These are phyloP conservation scores for Iberis amara DNA, from an alignment of 441 rosid genomes.

Conservation along the genomic window DNA sequence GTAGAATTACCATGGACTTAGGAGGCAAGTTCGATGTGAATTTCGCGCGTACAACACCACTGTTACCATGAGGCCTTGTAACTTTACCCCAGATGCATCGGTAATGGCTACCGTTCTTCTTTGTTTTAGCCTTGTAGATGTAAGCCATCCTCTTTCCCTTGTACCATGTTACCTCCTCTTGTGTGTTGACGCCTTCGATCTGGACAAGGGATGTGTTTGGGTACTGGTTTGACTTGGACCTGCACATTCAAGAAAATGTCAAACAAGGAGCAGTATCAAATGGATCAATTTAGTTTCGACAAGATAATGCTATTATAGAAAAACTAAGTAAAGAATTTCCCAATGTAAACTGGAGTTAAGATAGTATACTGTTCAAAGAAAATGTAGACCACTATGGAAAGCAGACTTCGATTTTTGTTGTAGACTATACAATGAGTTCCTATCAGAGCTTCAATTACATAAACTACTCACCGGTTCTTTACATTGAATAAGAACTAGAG, in stretches of 20 bases:
- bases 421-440: neutral
- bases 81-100: conserved; percentile 96
- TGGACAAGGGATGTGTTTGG: conserved; percentile 75
- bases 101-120: conserved; percentile 69
- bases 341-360: no score
- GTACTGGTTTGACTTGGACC: conserved; percentile 90
- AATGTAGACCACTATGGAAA: neutral
- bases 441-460: neutral
- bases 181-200: conserved; percentile 88
- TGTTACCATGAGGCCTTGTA: conserved; percentile 78
- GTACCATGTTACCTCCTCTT: conserved; percentile 79
- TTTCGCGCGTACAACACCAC: conserved; percentile 79
- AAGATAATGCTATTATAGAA: no score
- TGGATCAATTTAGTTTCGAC: neutral
- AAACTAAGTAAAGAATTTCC: no score
- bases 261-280: no score
- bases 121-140: conserved; percentile 80
- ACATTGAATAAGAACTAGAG: neutral
- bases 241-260: conserved; percentile 17
- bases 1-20: conserved; percentile 60
- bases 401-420: no score
- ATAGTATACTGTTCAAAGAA: neutral
- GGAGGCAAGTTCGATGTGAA: conserved; percentile 87
- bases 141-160: conserved; percentile 72
- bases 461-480: neutral